A percentile compares a stretch with the other conserved stretches of the same genome.
Evolutionary conservation across 2,329 filamentous ascomycete species (phyloP).

Genomic region (Talaromyces atroroseus): DNA sequence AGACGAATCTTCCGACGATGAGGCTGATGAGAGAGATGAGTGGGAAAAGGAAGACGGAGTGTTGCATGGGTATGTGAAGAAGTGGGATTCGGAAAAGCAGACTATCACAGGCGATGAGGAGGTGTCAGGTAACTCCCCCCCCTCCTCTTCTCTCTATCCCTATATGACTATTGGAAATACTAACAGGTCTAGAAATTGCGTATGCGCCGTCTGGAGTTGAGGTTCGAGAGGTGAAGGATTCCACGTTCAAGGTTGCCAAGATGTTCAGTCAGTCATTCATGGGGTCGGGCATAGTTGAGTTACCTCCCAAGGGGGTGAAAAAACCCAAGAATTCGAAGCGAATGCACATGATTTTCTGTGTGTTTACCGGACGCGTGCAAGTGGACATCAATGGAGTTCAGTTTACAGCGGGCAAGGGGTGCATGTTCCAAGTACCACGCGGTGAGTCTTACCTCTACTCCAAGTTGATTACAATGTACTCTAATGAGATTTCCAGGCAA

Average conservation of each 20-base stretch:
- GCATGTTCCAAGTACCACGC: constrained; percentile 90
- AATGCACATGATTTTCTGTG: constrained; percentile 97
- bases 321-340: constrained; percentile 84
- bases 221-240: constrained; percentile 54
- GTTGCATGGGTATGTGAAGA: constrained; percentile 39
- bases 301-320: constrained; percentile 79
- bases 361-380: constrained; percentile 73
- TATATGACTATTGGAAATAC: constrained; percentile 8
- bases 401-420: constrained; percentile 81
- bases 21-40: constrained; percentile 35
- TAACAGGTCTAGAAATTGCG: constrained; percentile 49
- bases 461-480: background rate
- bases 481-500: constrained; percentile 53
- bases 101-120: constrained; percentile 35
- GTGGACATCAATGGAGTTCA: constrained; percentile 56
- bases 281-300: constrained; percentile 81
- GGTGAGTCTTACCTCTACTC: constrained; percentile 48
- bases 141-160: background rate
- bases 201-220: constrained; percentile 54
- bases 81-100: constrained; percentile 39
- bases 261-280: constrained; percentile 80
- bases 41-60: constrained; percentile 43
- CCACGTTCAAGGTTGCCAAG: constrained; percentile 83
- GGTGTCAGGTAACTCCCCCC: constrained; percentile 32
- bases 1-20: constrained; percentile 35